phyloP scores from a whole-genome alignment of 2,329 filamentous ascomycete genomes.

The Shiraia bambusicola region DNA sequence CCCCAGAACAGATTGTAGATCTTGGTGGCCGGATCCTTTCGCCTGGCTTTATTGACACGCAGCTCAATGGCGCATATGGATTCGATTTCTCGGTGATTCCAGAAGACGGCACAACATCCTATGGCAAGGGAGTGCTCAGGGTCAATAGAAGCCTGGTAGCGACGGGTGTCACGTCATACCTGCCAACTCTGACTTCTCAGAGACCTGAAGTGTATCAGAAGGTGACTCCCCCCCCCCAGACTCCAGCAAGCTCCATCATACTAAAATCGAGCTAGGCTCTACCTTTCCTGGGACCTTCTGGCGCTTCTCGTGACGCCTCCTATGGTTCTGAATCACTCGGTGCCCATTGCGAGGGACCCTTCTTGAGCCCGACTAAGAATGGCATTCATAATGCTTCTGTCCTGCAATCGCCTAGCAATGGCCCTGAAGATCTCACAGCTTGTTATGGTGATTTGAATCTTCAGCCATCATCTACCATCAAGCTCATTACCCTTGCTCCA shows the following conservation, averaged over 20 bases:
- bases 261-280: constrained; percentile 52
- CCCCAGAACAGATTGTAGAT: constrained; percentile 75
- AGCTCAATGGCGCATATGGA: constrained; percentile 88
- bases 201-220: constrained; percentile 78
- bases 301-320: constrained; percentile 57
- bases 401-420: constrained; percentile 62
- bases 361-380: constrained; percentile 79
- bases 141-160: constrained; percentile 71
- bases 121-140: constrained; percentile 69
- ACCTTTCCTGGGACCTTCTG: constrained; percentile 75
- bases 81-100: constrained; percentile 86
- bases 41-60: constrained; percentile 85
- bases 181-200: constrained; percentile 84
- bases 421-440: constrained; percentile 64
- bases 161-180: constrained; percentile 84
- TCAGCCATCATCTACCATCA: constrained; percentile 54
- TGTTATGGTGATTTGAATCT: constrained; percentile 77
- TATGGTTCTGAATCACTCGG: constrained; percentile 85
- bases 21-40: constrained; percentile 80
- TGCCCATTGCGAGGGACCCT: constrained; percentile 88
- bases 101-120: constrained; percentile 59
- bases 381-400: constrained; percentile 80
- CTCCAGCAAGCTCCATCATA: not conserved
- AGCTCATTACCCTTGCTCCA: constrained; percentile 83
- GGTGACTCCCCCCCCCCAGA: constrained; percentile 44